These are phyloP conservation scores for Chytridium lagenaria DNA, from an alignment of 371 early-diverging fungal genomes.

Conservation along the genomic window DNA sequence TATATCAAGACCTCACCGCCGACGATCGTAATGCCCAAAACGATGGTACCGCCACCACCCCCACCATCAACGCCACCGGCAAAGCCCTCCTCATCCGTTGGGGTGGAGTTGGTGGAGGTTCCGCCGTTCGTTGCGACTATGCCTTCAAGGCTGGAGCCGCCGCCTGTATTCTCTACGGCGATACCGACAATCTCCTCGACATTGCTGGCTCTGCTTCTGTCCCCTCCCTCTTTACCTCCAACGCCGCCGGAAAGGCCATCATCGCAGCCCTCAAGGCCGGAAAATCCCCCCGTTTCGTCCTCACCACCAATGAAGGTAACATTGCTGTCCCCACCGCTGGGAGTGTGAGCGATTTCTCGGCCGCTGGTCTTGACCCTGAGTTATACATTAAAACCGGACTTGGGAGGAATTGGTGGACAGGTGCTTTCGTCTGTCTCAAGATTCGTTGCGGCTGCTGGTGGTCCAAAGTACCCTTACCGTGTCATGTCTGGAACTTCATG, in stretches of 20 bases:
- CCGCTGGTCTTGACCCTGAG: slow-evolving; percentile 25
- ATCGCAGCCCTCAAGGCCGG: slow-evolving; percentile 53
- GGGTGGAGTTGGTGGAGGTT: background rate
- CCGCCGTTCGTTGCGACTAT: background rate
- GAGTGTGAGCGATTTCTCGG: slow-evolving; percentile 54
- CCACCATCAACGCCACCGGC: slow-evolving; percentile 16
- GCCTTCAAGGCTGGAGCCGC: slow-evolving; percentile 30
- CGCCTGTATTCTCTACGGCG: slow-evolving; percentile 38
- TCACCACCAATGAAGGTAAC: background rate
- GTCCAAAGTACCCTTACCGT: background rate
- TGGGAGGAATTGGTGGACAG: slow-evolving; percentile 35
- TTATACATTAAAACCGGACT: slow-evolving; percentile 29
- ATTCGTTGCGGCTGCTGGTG: background rate
- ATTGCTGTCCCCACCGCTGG: slow-evolving; percentile 41
- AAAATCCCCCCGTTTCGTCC: background rate
- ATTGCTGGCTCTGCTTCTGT: background rate
- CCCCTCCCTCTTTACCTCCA: slow-evolving; percentile 28
- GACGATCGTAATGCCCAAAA: background rate
- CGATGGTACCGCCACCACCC: background rate
- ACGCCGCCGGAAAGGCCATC: slow-evolving; percentile 22
- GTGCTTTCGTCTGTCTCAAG: slow-evolving; percentile 29
- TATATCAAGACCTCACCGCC: slow-evolving; percentile 3
- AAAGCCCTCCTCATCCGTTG: slow-evolving; percentile 28
- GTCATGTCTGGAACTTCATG: slow-evolving; percentile 45
- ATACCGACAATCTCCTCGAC: slow-evolving; percentile 43